Conservation (phyloP, 768 basidiomycete genomes). For the Naganishia onofrii region DNA sequence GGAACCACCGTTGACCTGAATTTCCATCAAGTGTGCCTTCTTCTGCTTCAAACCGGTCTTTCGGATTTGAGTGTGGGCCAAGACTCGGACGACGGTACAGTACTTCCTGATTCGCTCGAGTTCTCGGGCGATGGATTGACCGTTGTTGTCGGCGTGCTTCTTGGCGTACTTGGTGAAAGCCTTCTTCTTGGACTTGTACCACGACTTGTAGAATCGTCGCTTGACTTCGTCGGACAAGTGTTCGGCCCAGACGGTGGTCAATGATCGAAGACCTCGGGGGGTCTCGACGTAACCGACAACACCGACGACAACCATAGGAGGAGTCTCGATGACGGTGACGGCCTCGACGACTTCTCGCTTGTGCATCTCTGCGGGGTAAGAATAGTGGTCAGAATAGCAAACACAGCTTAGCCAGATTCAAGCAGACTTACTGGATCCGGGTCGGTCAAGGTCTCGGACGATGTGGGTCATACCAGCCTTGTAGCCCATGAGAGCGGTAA, state of each 20-base stretch:
- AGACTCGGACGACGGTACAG: slow-evolving; percentile 98
- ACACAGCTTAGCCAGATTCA: not conserved
- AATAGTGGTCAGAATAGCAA: not conserved
- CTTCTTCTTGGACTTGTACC: slow-evolving; percentile 99
- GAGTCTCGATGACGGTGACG: slow-evolving; percentile 91
- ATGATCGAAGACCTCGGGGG: slow-evolving; percentile 94
- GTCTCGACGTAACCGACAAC: slow-evolving; percentile 99
- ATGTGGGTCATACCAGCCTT: slow-evolving; percentile 99
- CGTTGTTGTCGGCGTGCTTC: slow-evolving; percentile 93
- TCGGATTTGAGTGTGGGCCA: slow-evolving; percentile 97
- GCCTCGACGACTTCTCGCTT: slow-evolving; percentile 99
- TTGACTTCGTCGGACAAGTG: slow-evolving; percentile 97
- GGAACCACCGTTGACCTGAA: slow-evolving; percentile 94
- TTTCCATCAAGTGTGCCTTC: slow-evolving; percentile 99
- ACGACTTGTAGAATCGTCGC: slow-evolving; percentile 97
- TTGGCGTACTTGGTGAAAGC: slow-evolving; percentile 99
- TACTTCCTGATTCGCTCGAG: slow-evolving; percentile 99
- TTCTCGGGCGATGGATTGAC: slow-evolving; percentile 87
- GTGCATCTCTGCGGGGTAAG: slow-evolving; percentile 80
- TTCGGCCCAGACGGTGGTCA: slow-evolving; percentile 95
- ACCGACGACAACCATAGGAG: slow-evolving; percentile 93
- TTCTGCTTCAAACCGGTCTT: slow-evolving; percentile 97
- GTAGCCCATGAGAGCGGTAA: slow-evolving; percentile 98
- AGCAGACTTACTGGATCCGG: slow-evolving; percentile 83
- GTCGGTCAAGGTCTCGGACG: slow-evolving; percentile 97